phyloP scores from a whole-genome alignment of 768 basidiomycete genomes.

The Boletus edulis region DNA sequence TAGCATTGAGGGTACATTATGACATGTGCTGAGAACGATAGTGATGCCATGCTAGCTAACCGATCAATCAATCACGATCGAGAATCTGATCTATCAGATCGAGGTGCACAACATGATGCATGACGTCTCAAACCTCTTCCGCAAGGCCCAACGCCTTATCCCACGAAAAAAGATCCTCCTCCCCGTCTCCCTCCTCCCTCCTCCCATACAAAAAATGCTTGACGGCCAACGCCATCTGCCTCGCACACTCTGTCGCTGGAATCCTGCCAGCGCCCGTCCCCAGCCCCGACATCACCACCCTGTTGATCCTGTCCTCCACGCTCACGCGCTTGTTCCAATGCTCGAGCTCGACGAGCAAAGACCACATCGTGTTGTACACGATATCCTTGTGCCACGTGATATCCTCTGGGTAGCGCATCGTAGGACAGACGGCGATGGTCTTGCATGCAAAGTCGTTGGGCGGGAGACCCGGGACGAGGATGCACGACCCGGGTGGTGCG shows the following conservation, averaged over 20 bases:
- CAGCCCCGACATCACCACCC: slow-evolving; percentile 1
- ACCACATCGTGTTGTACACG: slow-evolving; percentile 35
- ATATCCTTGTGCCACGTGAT: slow-evolving; percentile 32
- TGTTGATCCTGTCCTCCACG: slow-evolving; percentile 5
- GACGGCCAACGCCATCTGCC: slow-evolving; percentile 6
- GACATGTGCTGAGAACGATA: too few relatives aligned
- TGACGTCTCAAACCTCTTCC: not conserved
- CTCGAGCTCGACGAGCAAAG: slow-evolving; percentile 24
- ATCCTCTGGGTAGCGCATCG: slow-evolving; percentile 31
- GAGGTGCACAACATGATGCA: too few relatives aligned
- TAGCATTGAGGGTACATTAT: too few relatives aligned
- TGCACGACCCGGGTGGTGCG: slow-evolving; percentile 5
- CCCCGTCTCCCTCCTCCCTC: not conserved
- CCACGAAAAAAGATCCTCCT: not conserved
- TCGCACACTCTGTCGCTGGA: not conserved
- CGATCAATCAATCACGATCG: too few relatives aligned
- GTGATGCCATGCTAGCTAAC: too few relatives aligned
- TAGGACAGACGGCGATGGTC: slow-evolving; percentile 30
- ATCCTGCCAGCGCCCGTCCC: slow-evolving; percentile 2
- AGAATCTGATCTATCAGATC: too few relatives aligned
- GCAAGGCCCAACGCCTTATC: not conserved
- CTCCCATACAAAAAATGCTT: slow-evolving; percentile 2
- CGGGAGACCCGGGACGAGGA: slow-evolving; percentile 1
- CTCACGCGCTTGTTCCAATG: slow-evolving; percentile 20
- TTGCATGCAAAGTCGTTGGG: slow-evolving; percentile 6